Conservation (phyloP, 2,329 filamentous ascomycete species). For the Cryphonectria nitschkei region DNA sequence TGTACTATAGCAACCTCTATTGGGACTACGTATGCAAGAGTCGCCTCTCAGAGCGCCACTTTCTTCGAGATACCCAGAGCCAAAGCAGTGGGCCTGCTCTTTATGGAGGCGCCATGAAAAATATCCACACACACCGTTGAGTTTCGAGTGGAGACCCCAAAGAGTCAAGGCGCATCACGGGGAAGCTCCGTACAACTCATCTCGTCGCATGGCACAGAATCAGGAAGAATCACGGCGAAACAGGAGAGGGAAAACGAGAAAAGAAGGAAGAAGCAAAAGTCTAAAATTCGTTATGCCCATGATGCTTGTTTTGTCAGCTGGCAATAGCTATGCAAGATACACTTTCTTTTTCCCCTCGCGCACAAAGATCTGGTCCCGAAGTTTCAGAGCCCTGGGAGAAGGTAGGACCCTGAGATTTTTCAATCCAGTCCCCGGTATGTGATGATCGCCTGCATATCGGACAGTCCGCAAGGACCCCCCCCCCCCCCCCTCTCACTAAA, state of each 20-base stretch:
- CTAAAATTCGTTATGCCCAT: neutral
- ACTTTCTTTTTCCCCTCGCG: neutral
- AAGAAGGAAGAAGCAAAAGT: neutral
- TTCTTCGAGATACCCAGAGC: neutral
- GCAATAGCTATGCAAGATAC: neutral
- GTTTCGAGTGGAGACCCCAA: neutral
- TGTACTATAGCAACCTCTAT: neutral
- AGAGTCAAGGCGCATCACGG: conserved; percentile 2
- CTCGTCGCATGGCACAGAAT: neutral
- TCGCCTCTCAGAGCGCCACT: neutral
- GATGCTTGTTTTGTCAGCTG: neutral
- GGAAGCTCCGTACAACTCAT: neutral
- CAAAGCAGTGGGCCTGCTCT: neutral
- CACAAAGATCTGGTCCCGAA: neutral
- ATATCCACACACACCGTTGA: conserved; percentile 5
- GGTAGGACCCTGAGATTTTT: neutral
- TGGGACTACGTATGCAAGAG: neutral
- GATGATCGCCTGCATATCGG: conserved; percentile 7
- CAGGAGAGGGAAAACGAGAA: neutral
- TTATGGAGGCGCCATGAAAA: neutral
- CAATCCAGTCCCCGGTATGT: neutral
- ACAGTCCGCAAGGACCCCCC: neutral
- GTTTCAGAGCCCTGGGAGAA: conserved; percentile 5
- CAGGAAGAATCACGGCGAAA: neutral
- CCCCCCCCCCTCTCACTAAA: no score